Evolutionary conservation across 2,329 filamentous ascomycete species (phyloP), one percentile per base, ranked within the genome.

Genomic region (Lasiodiplodia gonubiensis): DNA sequence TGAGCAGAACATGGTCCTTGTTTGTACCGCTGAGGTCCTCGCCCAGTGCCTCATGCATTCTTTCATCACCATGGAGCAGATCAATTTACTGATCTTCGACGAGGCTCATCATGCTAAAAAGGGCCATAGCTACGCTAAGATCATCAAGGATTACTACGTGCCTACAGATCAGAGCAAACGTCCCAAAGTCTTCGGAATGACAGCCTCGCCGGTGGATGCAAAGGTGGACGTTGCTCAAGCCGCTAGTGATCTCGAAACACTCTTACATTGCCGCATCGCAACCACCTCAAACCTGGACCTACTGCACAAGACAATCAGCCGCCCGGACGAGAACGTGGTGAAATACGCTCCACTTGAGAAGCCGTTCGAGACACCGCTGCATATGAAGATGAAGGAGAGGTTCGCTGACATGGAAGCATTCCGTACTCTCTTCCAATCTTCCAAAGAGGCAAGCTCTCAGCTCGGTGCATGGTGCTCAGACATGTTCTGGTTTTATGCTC

Each of bases 31-130:
- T 0, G 93, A 95, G 72, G 90, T 98, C 3, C 84, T 98, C 4
- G 85, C 91, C 42, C 88, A 92, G 69, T 93, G 91, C 72, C 85
- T 99, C 2, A 86, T 89, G 70, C 90, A 91, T 72, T 90, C 91
- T 0, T 96, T 93, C 78, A 86, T 97, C 68, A 86, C 79, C 11
- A 97, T 99, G 81, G 82, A 87, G 21, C 88, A 91, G 72, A 93
- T 98, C 77, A 98, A 94, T 74, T 85, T 99, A 1, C 83, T 99
- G 46, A 89, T 98, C 68, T 97, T 99, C 71, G 95, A 99, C 74
- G 95, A 99, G 79, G 95, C 94, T 6, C 95, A 99, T 74, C 95
- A 98, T 74, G 89, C 94, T 0, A 99, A 99, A 80, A 96, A 94
- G 77, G 91, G 93, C 63, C 95, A 99, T 74, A 86, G 92, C 0